These are phyloP conservation scores for Pseudoscleropodium purum DNA, from an alignment of 225 moss, liverwort and hornwort species.

Conservation along the genomic window DNA sequence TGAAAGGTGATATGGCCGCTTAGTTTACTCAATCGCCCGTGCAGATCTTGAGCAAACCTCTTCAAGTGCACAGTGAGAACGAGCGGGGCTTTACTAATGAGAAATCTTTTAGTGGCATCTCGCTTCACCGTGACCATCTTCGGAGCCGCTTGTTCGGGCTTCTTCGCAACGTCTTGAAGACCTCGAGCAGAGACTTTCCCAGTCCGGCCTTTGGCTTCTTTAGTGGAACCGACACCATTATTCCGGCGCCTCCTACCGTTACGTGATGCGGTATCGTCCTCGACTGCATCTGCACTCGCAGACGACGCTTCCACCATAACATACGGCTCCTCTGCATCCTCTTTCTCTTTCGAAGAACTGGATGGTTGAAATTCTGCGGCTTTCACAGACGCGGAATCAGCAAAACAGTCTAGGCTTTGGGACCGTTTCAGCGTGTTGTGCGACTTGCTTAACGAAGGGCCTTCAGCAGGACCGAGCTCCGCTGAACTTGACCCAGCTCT, in stretches of 20 bases:
- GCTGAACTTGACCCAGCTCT: not conserved
- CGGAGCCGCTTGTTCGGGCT: conserved; percentile 1
- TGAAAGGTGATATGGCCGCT: conserved; percentile 69
- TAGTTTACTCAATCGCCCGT: conserved; percentile 77
- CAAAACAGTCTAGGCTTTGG: not conserved
- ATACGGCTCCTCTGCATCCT: not conserved
- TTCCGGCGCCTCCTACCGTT: not conserved
- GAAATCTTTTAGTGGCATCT: conserved; percentile 61
- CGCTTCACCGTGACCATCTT: conserved; percentile 52
- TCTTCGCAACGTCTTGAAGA: not conserved
- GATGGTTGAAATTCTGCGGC: not conserved
- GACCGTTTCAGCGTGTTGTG: conserved; percentile 6
- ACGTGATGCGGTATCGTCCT: not conserved
- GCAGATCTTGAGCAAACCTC: conserved; percentile 85
- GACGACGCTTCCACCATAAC: not conserved
- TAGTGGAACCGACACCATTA: not conserved
- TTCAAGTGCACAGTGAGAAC: conserved; percentile 83
- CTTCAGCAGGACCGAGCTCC: not conserved
- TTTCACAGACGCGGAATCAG: not conserved
- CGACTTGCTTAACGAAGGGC: not conserved
- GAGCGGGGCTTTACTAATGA: conserved; percentile 71
- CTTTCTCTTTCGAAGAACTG: not conserved
- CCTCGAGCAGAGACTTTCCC: not conserved
- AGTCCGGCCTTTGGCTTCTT: not conserved
- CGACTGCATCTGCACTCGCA: not conserved